phyloP scores from a whole-genome alignment of 148 eudicot genomes.

The Cornus suecica region DNA sequence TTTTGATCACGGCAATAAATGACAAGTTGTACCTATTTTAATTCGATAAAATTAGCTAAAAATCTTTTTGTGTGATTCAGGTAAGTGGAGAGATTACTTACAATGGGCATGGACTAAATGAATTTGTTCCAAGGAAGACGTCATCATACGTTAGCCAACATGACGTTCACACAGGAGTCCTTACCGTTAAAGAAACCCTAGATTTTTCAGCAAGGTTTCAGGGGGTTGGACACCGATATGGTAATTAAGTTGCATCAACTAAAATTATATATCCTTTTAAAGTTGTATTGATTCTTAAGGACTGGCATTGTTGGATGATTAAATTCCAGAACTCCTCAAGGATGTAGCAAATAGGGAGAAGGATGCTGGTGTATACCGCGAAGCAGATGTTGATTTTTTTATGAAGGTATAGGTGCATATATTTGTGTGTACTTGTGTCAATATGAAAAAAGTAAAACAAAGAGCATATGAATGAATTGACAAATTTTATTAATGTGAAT shows the following conservation, averaged over 20 bases:
- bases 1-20: too few species aligned
- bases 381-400: conserved; percentile 64
- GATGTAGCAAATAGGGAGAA: conserved; percentile 61
- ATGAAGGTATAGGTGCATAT: conserved; percentile 49
- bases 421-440: too few species aligned
- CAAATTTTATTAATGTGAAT: not conserved
- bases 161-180: conserved; percentile 70
- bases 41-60: not conserved
- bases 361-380: conserved; percentile 50
- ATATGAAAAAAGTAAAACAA: too few species aligned
- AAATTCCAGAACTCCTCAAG: conserved; percentile 41
- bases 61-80: conserved; percentile 17
- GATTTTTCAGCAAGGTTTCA: conserved; percentile 81
- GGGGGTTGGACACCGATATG: conserved; percentile 76
- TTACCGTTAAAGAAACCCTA: conserved; percentile 76
- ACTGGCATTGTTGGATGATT: not conserved
- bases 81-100: conserved; percentile 58
- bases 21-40: too few species aligned
- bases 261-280: not conserved
- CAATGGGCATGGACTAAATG: conserved; percentile 57
- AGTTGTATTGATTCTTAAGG: not conserved
- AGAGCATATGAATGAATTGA: not conserved
- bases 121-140: conserved; percentile 70
- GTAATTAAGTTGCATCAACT: conserved; percentile 21
- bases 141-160: conserved; percentile 78